Base-by-base conservation (phyloP, 768 basidiomycete species). In the Boletus pseudo-olivaceus region DNA sequence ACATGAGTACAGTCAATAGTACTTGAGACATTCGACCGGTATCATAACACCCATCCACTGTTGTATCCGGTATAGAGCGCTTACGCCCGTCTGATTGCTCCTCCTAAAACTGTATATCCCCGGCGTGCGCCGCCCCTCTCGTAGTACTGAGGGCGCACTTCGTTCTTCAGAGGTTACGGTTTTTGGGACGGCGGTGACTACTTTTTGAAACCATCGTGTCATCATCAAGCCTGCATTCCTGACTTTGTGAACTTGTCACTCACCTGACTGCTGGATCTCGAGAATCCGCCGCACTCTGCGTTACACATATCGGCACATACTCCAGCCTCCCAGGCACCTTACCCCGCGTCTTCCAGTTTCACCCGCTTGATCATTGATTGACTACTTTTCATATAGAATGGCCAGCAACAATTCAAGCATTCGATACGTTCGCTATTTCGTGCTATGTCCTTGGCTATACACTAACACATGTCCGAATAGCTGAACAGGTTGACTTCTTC, bases 401-500 rank as follows among this genome's bases (percentile, higher is more conserved):
- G 26, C n/a, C 23, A 33, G 23, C 30, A 44, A 29, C 30, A 52
- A 10, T 40, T 46, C 34, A 20, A 26, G 30, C n/a, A 73, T 58
- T 68, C 79, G 40, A 71, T 70, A 12, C 58, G 75, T 75, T 61
- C 56, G 68, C 67, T 19, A 17, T n/a, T 26, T 26, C 23, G 14
- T 30, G 41, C 7, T 23, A 27, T 8, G 4, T 11, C 30, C 30
- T 38, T 30, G 30, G 19, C 8, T 14, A 10, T 9, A 10, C 29
- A 42, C 19, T 60, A 4, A 38, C 15, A 1, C 29, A 20, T 38
- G n/a, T 46, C 6, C 30, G 2, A 51, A 57, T 11, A 78, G 78
- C 68, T 34, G 80, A 75, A 50, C 77, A 84, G 55, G 73, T 79
- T 33, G 69, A 78, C 39, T 76, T 80, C 57, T 84, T 84, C 64